phyloP scores from a whole-genome alignment of 129 eudicot species.

The Lactuca sativa region DNA sequence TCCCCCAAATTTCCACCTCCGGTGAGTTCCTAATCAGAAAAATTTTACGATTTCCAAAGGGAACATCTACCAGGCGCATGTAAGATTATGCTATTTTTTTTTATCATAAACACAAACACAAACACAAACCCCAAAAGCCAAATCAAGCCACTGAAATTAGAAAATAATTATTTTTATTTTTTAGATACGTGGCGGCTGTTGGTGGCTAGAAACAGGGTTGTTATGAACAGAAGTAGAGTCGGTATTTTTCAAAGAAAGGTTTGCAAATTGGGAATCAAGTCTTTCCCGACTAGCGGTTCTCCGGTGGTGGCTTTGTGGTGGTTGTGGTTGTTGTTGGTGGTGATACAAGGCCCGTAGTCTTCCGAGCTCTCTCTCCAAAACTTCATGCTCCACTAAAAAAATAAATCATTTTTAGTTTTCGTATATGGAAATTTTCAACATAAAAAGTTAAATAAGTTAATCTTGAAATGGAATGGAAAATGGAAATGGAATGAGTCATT shows the following conservation, averaged over 20 bases:
- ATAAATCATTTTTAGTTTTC: conserved; percentile 20
- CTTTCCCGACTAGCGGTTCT: conserved; percentile 64
- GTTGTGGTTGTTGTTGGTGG: conserved; percentile 59
- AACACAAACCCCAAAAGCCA: conserved; percentile 19
- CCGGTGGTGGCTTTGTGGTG: conserved; percentile 49
- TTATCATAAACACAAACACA: conserved; percentile 11
- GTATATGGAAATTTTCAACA: too few species aligned
- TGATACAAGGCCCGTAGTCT: conserved; percentile 70
- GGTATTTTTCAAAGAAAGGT: conserved; percentile 65
- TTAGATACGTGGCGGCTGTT: conserved; percentile 53
- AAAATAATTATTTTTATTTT: background rate
- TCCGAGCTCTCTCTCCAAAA: conserved; percentile 77
- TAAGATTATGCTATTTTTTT: conserved; percentile 26
- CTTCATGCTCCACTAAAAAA: conserved; percentile 91
- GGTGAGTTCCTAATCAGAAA: conserved; percentile 53
- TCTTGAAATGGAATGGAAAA: too few species aligned
- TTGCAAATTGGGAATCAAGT: conserved; percentile 76
- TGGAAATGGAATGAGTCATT: too few species aligned
- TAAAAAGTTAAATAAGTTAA: too few species aligned
- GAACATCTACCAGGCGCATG: conserved; percentile 74
- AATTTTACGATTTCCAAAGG: conserved; percentile 26
- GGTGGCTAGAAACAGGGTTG: conserved; percentile 56
- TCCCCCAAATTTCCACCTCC: conserved; percentile 64
- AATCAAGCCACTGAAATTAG: background rate
- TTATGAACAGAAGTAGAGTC: conserved; percentile 49